A percentile compares a stretch with the other conserved stretches of the same genome.
Conservation (phyloP, 306 rosid genomes). For the Medicago arabica region DNA sequence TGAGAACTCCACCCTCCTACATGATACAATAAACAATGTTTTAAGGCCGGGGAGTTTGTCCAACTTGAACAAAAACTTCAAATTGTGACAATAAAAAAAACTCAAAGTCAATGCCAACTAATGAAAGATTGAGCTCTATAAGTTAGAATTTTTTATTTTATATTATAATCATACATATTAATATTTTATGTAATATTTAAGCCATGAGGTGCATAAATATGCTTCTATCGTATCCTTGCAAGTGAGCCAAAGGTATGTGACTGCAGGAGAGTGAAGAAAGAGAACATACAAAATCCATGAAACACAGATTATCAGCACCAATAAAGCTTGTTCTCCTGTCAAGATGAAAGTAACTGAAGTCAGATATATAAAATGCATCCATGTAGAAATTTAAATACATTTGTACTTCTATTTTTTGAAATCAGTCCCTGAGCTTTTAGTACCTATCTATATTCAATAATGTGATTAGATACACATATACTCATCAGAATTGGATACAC, state of each 20-base stretch:
- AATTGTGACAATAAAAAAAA: too few species aligned
- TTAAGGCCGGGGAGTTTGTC: too few species aligned
- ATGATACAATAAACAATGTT: too few species aligned
- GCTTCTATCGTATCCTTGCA: conserved; percentile 1
- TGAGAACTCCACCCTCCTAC: too few species aligned
- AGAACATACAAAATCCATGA: conserved; percentile 72
- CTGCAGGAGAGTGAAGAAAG: conserved; percentile 30
- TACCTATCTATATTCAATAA: not conserved
- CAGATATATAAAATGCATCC: conserved; percentile 22
- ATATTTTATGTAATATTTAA: not conserved
- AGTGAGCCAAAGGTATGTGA: conserved; percentile 16
- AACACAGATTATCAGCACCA: too few species aligned
- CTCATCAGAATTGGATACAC: not conserved
- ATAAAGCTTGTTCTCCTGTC: too few species aligned
- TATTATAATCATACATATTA: not conserved
- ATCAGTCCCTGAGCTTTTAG: not conserved
- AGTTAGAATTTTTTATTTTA: conserved; percentile 8
- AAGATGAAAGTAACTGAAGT: conserved; percentile 43
- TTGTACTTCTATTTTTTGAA: conserved; percentile 1
- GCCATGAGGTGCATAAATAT: not conserved
- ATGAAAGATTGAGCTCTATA: conserved; percentile 7
- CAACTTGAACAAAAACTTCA: too few species aligned
- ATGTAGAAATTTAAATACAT: not conserved
- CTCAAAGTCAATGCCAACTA: not conserved
- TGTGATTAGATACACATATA: too few species aligned